A percentile compares a stretch with the other conserved stretches of the same genome.
These are phyloP conservation scores for Leccinum disarticulatum DNA, from an alignment of 768 basidiomycete species.

Conservation along the genomic window DNA sequence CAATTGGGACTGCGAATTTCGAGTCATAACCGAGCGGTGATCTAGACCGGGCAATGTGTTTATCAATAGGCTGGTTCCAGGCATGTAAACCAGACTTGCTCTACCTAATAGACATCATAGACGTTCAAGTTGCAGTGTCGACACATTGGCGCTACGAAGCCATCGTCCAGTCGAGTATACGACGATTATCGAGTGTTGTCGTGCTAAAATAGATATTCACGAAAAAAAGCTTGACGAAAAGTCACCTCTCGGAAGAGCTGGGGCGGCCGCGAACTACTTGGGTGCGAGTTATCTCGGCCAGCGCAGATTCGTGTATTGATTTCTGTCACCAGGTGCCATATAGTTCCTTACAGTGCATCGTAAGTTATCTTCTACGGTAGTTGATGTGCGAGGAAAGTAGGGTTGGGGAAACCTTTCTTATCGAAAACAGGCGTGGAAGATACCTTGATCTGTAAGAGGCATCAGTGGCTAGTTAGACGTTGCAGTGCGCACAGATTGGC, in stretches of 20 bases:
- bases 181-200: background rate
- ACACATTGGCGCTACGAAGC: background rate
- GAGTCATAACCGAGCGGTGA: background rate
- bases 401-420: background rate
- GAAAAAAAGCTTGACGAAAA: background rate
- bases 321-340: constrained; percentile 50
- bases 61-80: constrained; percentile 4
- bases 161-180: background rate
- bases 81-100: background rate
- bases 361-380: too few relatives aligned
- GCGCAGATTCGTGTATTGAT: constrained; percentile 4
- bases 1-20: background rate
- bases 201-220: background rate
- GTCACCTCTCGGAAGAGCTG: background rate
- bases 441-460: constrained; percentile 11
- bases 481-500: background rate
- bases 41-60: background rate
- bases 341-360: constrained; percentile 42
- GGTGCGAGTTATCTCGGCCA: constrained; percentile 45
- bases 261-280: constrained; percentile 86
- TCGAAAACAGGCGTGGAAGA: constrained; percentile 1
- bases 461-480: background rate
- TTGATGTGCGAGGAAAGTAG: too few relatives aligned
- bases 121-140: background rate
- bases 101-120: constrained; percentile 6